Evolutionary conservation across 345 rosid species (phyloP), one percentile per base, ranked within the genome.

Genomic region (Aquilaria yunnanensis): DNA sequence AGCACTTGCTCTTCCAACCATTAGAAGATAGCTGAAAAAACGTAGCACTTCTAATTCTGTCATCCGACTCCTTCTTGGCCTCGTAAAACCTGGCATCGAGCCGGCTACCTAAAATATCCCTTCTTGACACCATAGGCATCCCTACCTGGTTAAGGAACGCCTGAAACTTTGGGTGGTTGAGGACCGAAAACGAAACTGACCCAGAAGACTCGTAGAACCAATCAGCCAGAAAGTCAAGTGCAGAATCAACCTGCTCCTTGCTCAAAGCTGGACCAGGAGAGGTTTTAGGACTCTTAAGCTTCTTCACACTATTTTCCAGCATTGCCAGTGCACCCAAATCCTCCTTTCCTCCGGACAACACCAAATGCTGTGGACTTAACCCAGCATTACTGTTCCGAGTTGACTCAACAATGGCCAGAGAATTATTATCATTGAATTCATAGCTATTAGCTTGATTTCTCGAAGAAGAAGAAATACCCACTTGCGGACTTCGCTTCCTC

Each of bases 281-380:
- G 9, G 80, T 50, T 65, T 82, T 79, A 6, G 82, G 80, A 58
- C 84, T 79, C 76, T 82, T 82, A 29, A 79, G 80, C 82, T 66
- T 79, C 79, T 79, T 82, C 6, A 82, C 78, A 59, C 87, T 82
- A 48, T 79, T 75, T 67, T 82, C 87, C 73, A 82, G 69, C 84
- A 75, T 77, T 14, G 84, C 87, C 49, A 82, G 67, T 11, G 87
- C 72, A 16, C 72, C 79, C 66, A 77, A 70, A 64, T 82, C 87
- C 9, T 82, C 84, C 57, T 80, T 77, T 6, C 84, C 87, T 49
- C 87, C 84, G 2, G 84, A 82, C 16, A 82, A 65, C 61, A 73
- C 73, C 72, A 82, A 71, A 75, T 75, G 82, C 29, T 75, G 78
- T n/a, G 67, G 80, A 33, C 57, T 60, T 50, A 60, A 58, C 65